Conservation (phyloP, 2,329 filamentous ascomycete genomes). For the Mariannaea sp. region DNA sequence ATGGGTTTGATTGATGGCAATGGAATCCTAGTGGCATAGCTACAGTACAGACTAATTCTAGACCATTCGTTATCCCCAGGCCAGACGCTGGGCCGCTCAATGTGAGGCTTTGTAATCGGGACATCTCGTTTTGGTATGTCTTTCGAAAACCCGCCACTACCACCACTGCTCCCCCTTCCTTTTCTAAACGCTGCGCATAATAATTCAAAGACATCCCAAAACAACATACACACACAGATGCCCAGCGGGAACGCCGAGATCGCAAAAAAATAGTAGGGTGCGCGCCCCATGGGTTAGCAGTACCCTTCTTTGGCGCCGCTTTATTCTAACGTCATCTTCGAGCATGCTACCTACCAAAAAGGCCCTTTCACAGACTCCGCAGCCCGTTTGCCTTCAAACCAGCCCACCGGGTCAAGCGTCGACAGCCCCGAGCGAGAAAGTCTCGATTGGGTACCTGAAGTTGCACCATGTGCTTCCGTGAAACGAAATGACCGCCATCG, state of each 20-base stretch:
- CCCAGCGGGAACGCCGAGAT: neutral
- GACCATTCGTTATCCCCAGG: too few relatives aligned
- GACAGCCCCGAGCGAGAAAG: slow-evolving; percentile 2
- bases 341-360: neutral
- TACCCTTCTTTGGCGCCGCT: neutral
- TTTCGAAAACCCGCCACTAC: neutral
- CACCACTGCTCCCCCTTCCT: too few relatives aligned
- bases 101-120: neutral
- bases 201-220: too few relatives aligned
- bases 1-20: slow-evolving; percentile 4
- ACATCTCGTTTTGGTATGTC: too few relatives aligned
- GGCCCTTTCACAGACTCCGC: neutral
- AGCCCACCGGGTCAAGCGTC: slow-evolving; percentile 13
- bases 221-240: too few relatives aligned
- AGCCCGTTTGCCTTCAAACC: slow-evolving; percentile 3
- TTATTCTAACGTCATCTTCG: slow-evolving; percentile 5
- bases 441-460: neutral
- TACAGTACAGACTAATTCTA: too few relatives aligned
- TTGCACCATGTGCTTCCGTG: neutral
- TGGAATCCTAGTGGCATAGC: slow-evolving; percentile 2
- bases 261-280: too few relatives aligned
- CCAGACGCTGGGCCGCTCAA: too few relatives aligned
- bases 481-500: slow-evolving; percentile 15
- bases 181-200: neutral
- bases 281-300: too few relatives aligned